Base-by-base conservation (phyloP, 306 rosid species). In the Citrullus mucosospermus region DNA sequence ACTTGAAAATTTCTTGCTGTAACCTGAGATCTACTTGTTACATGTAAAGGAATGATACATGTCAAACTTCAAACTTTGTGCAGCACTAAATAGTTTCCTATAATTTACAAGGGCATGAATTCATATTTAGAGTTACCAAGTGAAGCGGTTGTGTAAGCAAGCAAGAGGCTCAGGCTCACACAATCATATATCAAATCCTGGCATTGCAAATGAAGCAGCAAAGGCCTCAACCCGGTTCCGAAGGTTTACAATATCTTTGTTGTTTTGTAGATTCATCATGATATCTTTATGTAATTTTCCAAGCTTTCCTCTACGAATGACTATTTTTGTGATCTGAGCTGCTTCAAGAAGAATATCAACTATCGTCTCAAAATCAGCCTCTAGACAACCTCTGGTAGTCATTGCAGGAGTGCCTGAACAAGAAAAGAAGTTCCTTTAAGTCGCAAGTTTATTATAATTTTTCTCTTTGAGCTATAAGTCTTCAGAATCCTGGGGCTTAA, bases 321-420 rank as follows among this genome's bases (percentile, higher is more conserved):
- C 50, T 70, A 82, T 36, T 78, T 66, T 77, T 66, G 94, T 90
- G 78, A 93, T 90, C 83, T 90, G 90, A 71, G 89, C 94, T 30
- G 92, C 92, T 90, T 83, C 87, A 5, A 80, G 75, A 83, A 94
- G 94, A 84, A 93, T 88, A 66, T 90, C 94, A 0, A 94, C 93
- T 14, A 92, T 86, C 25, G 86, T 87, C 84, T 90, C 97, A 70
- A 93, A 92, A 82, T 92, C 96, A 6, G 91, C 88, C 86, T 90
- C 97, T 18, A 87, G 30, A 80, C 97, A 94, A 56, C 97, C 96
- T 87, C 96, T 83, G 62, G 97, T 80, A 46, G 97, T 94, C 98
- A 94, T 92, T 79, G 96, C 97, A 80, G 96, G 98, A 78, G 97
- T 86, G 62, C 97, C 97, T 93, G 84, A 55, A 82, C 30, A 6